phyloP scores from a whole-genome alignment of 352 stramenopile species.

The Globisporangium megalacanthum region DNA sequence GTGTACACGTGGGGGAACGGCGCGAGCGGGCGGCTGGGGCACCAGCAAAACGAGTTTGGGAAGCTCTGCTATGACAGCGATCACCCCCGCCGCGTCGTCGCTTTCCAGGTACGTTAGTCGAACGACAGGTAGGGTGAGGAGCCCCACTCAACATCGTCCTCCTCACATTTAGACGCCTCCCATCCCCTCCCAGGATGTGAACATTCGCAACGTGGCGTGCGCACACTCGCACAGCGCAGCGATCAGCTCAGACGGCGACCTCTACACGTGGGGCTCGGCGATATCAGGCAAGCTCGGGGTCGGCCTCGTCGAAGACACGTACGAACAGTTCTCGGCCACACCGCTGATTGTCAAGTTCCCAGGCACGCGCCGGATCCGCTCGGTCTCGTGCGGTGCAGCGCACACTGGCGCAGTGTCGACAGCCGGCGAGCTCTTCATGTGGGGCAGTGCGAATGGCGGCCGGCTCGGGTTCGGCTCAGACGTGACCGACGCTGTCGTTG shows the following conservation, averaged over 20 bases:
- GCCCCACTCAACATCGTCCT: constrained; percentile 1
- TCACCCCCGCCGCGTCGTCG: constrained; percentile 49
- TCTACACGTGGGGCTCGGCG: constrained; percentile 89
- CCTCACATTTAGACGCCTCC: background rate
- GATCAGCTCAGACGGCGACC: constrained; percentile 55
- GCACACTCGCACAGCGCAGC: constrained; percentile 87
- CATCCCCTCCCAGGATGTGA: constrained; percentile 22
- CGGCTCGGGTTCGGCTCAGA: constrained; percentile 82
- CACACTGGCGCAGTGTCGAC: constrained; percentile 75
- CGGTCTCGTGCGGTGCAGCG: constrained; percentile 85
- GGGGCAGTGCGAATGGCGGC: constrained; percentile 90
- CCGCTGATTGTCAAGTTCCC: constrained; percentile 71
- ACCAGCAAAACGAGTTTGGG: constrained; percentile 40
- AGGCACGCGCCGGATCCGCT: constrained; percentile 50
- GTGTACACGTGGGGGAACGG: constrained; percentile 92
- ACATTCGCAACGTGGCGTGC: constrained; percentile 45
- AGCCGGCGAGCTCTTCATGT: constrained; percentile 79
- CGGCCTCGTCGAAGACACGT: constrained; percentile 70
- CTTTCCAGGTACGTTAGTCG: constrained; percentile 35
- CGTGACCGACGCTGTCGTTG: constrained; percentile 54
- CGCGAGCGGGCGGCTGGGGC: constrained; percentile 74
- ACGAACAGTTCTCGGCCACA: constrained; percentile 73
- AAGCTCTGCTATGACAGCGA: constrained; percentile 62
- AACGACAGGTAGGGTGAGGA: constrained; percentile 4
- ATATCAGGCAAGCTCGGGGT: constrained; percentile 85